phyloP scores from a whole-genome alignment of 169 alveolate species.

The Nephromyces sp. region DNA sequence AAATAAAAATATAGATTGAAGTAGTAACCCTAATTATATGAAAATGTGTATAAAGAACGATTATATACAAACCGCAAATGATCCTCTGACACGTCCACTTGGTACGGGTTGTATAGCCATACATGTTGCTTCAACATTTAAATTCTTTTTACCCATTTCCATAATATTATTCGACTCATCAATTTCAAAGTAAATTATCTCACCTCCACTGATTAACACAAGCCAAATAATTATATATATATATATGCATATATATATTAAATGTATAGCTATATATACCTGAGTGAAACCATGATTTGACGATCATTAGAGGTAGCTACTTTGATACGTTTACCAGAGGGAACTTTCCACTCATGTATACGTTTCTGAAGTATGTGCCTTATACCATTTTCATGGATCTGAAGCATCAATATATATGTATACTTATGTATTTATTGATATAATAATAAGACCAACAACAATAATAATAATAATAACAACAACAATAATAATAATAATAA shows the following conservation, averaged over 20 bases:
- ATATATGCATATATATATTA: neutral
- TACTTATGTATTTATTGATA: neutral
- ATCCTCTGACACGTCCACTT: conserved; percentile 76
- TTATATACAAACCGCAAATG: conserved; percentile 51
- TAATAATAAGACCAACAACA: neutral
- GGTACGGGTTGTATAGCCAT: conserved; percentile 78
- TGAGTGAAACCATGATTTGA: conserved; percentile 14
- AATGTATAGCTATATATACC: neutral
- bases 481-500: neutral
- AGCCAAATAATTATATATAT: neutral
- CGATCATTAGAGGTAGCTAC: conserved; percentile 17
- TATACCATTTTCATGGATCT: conserved; percentile 23
- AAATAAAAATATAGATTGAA: no score
- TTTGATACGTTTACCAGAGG: conserved; percentile 24
- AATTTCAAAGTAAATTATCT: conserved; percentile 81
- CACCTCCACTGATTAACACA: conserved; percentile 70
- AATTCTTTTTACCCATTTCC: conserved; percentile 61
- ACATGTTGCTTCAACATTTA: conserved; percentile 73
- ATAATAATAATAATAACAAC: neutral
- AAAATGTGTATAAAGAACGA: neutral
- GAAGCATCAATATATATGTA: neutral
- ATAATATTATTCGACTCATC: conserved; percentile 72
- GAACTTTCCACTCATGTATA: conserved; percentile 34
- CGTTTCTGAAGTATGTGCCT: conserved; percentile 11
- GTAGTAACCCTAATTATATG: no score